These are phyloP conservation scores for Hericium rajendrae DNA, from an alignment of 768 basidiomycete genomes.

Conservation along the genomic window DNA sequence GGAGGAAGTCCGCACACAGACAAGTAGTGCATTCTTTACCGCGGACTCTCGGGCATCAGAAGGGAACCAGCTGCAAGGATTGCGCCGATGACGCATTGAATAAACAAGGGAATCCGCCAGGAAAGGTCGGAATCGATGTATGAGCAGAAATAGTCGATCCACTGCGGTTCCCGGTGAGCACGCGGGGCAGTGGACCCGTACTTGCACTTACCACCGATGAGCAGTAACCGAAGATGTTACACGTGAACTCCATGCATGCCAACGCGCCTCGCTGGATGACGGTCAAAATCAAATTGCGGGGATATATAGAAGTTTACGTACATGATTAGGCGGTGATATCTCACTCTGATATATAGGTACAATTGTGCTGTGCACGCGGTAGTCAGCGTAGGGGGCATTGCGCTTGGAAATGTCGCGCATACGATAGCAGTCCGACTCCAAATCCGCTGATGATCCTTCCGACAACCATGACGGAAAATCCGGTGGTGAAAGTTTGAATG, in stretches of 20 bases:
- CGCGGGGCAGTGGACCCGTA: background rate
- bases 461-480: slow-evolving; percentile 73
- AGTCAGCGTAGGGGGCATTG: background rate
- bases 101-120: slow-evolving; percentile 86
- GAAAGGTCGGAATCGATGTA: slow-evolving; percentile 76
- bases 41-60: slow-evolving; percentile 83
- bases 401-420: slow-evolving; percentile 21
- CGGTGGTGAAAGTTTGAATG: slow-evolving; percentile 74
- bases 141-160: slow-evolving; percentile 92
- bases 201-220: slow-evolving; percentile 64
- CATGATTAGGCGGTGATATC: slow-evolving; percentile 88
- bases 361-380: slow-evolving; percentile 57
- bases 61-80: slow-evolving; percentile 75
- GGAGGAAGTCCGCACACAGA: background rate
- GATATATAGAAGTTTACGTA: slow-evolving; percentile 17
- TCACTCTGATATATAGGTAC: slow-evolving; percentile 94
- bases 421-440: slow-evolving; percentile 87
- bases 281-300: background rate
- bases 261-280: slow-evolving; percentile 66
- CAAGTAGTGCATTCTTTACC: slow-evolving; percentile 32
- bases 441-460: slow-evolving; percentile 80
- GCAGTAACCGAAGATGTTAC: slow-evolving; percentile 86
- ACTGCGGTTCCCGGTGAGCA: slow-evolving; percentile 32
- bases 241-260: slow-evolving; percentile 93
- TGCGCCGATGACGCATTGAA: slow-evolving; percentile 81